Evolutionary conservation across 306 rosid genomes (phyloP).

Genomic region (Rubus idaeus): DNA sequence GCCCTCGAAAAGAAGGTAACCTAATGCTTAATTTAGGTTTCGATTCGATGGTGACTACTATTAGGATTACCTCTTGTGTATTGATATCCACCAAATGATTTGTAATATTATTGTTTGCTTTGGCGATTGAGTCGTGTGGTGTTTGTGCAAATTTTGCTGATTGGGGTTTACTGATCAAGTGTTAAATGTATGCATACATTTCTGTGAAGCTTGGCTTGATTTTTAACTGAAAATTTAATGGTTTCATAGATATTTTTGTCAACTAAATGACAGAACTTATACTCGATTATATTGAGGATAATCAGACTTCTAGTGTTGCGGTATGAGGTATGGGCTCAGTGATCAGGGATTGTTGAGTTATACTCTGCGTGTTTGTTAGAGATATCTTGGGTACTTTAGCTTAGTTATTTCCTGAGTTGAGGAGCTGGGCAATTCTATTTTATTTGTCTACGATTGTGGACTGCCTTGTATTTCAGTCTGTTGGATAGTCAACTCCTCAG

Average conservation of each 20-base stretch:
- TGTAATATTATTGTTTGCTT: neutral
- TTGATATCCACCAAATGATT: no score
- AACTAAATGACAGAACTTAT: no score
- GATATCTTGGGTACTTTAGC: no score
- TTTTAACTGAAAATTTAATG: no score
- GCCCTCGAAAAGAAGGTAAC: conserved; percentile 48
- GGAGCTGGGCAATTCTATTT: neutral
- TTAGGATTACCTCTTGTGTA: neutral
- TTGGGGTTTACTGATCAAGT: neutral
- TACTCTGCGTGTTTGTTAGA: neutral
- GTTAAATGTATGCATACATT: neutral
- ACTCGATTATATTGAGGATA: neutral
- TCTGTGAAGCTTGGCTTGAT: neutral
- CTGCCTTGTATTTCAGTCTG: neutral
- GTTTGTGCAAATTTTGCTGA: neutral
- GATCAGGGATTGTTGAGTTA: neutral
- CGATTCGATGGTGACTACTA: neutral
- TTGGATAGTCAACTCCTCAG: neutral
- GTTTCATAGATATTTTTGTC: no score
- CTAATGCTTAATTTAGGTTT: neutral
- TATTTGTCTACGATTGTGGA: neutral
- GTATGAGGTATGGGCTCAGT: neutral
- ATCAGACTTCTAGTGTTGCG: neutral
- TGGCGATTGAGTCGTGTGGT: neutral
- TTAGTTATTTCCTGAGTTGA: neutral